These are phyloP conservation scores for Astragalus glycyphyllos DNA, from an alignment of 306 rosid genomes.

Conservation along the genomic window DNA sequence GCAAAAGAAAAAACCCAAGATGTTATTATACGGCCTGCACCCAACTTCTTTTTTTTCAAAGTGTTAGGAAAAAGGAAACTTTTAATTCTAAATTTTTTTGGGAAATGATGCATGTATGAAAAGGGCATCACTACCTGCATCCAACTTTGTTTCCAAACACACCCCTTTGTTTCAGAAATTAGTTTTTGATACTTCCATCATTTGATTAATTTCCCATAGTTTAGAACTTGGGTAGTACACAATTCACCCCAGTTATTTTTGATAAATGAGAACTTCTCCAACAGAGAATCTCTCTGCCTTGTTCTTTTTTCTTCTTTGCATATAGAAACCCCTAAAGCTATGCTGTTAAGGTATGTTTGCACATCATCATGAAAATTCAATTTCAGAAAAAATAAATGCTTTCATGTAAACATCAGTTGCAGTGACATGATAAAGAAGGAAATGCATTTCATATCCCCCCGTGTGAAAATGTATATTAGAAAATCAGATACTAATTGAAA, in stretches of 20 bases:
- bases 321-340: constrained; percentile 9
- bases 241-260: not conserved
- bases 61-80: too few species aligned
- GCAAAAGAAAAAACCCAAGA: too few species aligned
- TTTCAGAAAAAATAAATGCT: constrained; percentile 14
- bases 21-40: too few species aligned
- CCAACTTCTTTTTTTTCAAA: too few species aligned
- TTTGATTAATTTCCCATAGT: too few species aligned
- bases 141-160: too few species aligned
- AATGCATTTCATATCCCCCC: constrained; percentile 24
- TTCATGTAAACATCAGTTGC: constrained; percentile 33
- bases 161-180: too few species aligned
- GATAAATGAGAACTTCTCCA: constrained; percentile 12
- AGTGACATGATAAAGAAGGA: constrained; percentile 26
- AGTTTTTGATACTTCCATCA: too few species aligned
- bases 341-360: not conserved
- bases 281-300: not conserved
- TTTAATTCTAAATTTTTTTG: too few species aligned
- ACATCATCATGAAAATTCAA: constrained; percentile 7
- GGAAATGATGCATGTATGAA: too few species aligned
- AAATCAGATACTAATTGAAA: constrained; percentile 15
- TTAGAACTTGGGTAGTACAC: not conserved
- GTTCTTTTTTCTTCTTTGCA: not conserved
- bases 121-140: too few species aligned
- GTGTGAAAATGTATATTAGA: constrained; percentile 25